These are phyloP conservation scores for Alternaria sp. DNA, from an alignment of 2,329 filamentous ascomycete genomes.

Conservation along the genomic window DNA sequence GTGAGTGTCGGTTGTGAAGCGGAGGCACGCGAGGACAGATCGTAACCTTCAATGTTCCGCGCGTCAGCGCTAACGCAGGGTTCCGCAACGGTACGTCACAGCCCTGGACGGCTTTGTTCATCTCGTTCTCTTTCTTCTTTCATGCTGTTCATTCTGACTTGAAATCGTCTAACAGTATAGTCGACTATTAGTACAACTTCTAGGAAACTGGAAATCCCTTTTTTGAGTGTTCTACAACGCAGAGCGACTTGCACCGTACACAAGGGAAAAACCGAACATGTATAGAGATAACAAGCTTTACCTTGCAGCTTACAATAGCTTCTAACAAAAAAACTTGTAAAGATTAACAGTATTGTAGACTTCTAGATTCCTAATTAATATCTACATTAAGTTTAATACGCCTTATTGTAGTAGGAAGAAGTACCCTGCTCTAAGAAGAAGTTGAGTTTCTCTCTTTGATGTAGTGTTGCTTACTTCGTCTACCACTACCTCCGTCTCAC, in stretches of 20 bases:
- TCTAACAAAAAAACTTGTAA: too few relatives aligned
- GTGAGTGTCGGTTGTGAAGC: conserved; percentile 11
- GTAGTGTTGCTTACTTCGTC: background rate
- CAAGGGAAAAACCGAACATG: too few relatives aligned
- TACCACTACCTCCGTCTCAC: background rate
- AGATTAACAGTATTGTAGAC: too few relatives aligned
- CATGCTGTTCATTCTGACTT: background rate
- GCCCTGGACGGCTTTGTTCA: background rate
- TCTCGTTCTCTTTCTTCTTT: background rate
- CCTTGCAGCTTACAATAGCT: too few relatives aligned
- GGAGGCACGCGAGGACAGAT: conserved; percentile 35
- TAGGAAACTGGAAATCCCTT: background rate
- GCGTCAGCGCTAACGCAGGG: conserved; percentile 20
- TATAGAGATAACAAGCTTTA: too few relatives aligned
- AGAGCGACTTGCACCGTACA: background rate
- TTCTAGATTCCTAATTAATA: too few relatives aligned
- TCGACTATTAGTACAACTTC: background rate
- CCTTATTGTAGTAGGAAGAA: too few relatives aligned
- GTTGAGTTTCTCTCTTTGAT: too few relatives aligned
- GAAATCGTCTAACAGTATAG: background rate
- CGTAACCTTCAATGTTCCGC: conserved; percentile 9
- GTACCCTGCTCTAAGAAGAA: too few relatives aligned
- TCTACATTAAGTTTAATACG: too few relatives aligned
- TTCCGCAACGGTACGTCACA: conserved; percentile 4
- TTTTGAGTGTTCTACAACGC: background rate